A percentile compares a stretch with the other conserved stretches of the same genome.
phyloP scores from a whole-genome alignment of 2,329 filamentous ascomycete species.

The Exophiala viscosa region DNA sequence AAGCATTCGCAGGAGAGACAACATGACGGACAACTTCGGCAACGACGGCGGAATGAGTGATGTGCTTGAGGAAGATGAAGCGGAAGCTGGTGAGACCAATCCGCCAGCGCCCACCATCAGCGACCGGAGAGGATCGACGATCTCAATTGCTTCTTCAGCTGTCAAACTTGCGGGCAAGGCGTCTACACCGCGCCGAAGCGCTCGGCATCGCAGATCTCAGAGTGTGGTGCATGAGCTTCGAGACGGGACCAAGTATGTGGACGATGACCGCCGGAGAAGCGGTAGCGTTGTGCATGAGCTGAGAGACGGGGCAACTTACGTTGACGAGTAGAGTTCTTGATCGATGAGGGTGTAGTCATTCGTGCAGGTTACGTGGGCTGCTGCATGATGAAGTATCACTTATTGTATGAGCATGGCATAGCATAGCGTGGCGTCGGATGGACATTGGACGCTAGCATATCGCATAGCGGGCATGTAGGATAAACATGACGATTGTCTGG shows the following conservation, averaged over 20 bases:
- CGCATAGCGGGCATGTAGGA: background rate
- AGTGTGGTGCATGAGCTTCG: conserved; percentile 28
- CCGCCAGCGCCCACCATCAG: conserved; percentile 6
- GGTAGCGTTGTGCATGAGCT: conserved; percentile 25
- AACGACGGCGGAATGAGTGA: background rate
- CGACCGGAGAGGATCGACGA: conserved; percentile 11
- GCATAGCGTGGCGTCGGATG: background rate
- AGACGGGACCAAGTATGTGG: conserved; percentile 28
- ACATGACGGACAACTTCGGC: background rate
- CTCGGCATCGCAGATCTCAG: conserved; percentile 13
- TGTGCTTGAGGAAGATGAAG: background rate
- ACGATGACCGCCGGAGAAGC: conserved; percentile 16
- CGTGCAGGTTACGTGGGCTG: no score
- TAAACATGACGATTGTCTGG: background rate
- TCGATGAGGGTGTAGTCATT: no score
- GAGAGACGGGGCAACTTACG: conserved; percentile 24
- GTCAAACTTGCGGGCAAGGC: conserved; percentile 1
- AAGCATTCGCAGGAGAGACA: background rate
- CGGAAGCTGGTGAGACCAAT: background rate
- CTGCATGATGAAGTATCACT: no score
- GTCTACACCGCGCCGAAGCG: conserved; percentile 14
- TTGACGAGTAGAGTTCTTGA: conserved; percentile 14
- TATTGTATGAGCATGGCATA: no score
- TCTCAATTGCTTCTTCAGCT: conserved; percentile 10
- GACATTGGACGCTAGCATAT: background rate